Evolutionary conservation across 2,329 filamentous ascomycete genomes (phyloP).

Genomic region (Botrytis deweyae): DNA sequence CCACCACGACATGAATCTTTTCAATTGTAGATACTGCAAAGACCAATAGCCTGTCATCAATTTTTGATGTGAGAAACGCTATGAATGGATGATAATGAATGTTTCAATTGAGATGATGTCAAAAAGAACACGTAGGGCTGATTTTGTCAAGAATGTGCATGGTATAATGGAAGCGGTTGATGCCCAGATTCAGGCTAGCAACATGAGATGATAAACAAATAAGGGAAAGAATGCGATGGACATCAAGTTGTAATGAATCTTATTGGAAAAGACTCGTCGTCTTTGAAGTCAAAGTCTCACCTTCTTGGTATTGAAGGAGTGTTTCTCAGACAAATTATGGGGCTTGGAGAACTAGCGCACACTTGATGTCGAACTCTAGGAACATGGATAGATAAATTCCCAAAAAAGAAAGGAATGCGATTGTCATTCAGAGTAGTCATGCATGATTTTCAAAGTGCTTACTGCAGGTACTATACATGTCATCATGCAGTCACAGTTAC

Average conservation of each 20-base stretch:
- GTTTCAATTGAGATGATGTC: neutral
- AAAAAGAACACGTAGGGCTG: neutral
- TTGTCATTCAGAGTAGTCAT: neutral
- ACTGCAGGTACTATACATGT: constrained; percentile 10
- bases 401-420: neutral
- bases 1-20: neutral
- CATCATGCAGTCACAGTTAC: neutral
- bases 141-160: neutral
- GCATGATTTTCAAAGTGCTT: neutral
- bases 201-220: neutral
- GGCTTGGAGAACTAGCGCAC: neutral
- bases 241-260: neutral
- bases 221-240: neutral
- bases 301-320: neutral
- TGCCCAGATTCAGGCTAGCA: neutral
- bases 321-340: neutral
- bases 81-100: neutral
- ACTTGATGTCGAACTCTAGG: neutral
- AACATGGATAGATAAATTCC: neutral
- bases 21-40: neutral
- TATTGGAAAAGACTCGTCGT: neutral
- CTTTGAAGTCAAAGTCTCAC: neutral
- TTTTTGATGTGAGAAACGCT: neutral
- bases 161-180: neutral
- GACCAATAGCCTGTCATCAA: neutral